Base-by-base conservation (phyloP, 495 filamentous ascomycete genomes). In the Aspergillus funiculosus region DNA sequence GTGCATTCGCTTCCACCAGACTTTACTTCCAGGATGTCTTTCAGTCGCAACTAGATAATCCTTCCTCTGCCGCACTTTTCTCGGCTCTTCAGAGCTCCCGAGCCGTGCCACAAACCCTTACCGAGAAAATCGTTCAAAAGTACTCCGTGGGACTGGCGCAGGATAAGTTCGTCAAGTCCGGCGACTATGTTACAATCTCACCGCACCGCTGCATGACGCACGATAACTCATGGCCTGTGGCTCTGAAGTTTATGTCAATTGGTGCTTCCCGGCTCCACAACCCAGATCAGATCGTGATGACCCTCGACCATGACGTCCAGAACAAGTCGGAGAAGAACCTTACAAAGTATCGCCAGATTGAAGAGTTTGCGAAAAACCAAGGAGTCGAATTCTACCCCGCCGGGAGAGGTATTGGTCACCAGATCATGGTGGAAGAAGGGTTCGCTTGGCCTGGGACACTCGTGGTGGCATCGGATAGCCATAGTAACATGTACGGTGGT, bases 251-350 rank as follows among this genome's bases (percentile, higher is more conserved):
- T 71, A 84, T 87, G 79, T 81, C 79, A 0, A 91, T 94, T 36
- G 89, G 89, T n/a, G 89, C 88, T 1, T 72, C 82, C 15, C 75
- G 80, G 53, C 72, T 95, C 44, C 72, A 88, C 54, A 65, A 88
- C 62, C 74, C 74, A n/a, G 48, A 68, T 4, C 89, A 94, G 68
- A 73, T 94, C 6, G 85, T 95, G 41, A 85, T 94, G 78, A 86
- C 90, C 0, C 74, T 97, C 5, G 91, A 97, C 62, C 92, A 96
- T 58, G 90, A 97, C 53, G 87, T 95, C 1, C 87, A 94, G 56
- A 95, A 95, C 63, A 86, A 85, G 65, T 80, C 68, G 56, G 85
- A 88, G 34, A 62, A 78, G 44, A 96, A 96, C 62, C 62, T 95
- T 13, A 79, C 81, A 57, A 96, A 95, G 57, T 95, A 95, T 59